Conservation (phyloP, 108 stramenopile species). For the Bacterosira constricta region DNA sequence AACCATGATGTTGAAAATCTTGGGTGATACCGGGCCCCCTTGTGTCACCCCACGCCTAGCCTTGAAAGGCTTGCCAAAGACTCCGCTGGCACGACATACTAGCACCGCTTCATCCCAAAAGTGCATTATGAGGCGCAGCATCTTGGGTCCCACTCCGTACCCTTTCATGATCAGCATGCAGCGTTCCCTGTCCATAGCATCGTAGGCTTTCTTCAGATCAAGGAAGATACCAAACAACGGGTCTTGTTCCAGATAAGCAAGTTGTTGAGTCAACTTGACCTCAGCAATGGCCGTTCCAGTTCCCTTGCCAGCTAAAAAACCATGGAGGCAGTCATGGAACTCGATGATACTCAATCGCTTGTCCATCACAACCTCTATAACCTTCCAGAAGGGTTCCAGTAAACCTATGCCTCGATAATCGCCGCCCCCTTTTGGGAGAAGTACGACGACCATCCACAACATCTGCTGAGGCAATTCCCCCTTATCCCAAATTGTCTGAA, state of each 20-base stretch:
- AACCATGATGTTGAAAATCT: slow-evolving; percentile 37
- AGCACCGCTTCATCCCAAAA: slow-evolving; percentile 10
- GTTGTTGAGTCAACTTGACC: slow-evolving; percentile 17
- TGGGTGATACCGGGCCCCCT: slow-evolving; percentile 28
- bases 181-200: slow-evolving; percentile 22
- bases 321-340: slow-evolving; percentile 9
- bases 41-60: slow-evolving; percentile 38
- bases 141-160: slow-evolving; percentile 19
- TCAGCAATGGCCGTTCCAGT: slow-evolving; percentile 20
- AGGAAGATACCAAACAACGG: slow-evolving; percentile 18
- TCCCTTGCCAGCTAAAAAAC: not conserved
- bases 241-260: slow-evolving; percentile 1
- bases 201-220: slow-evolving; percentile 23
- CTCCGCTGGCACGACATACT: slow-evolving; percentile 9
- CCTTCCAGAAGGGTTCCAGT: slow-evolving; percentile 24
- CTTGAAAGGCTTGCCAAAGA: slow-evolving; percentile 14
- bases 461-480: slow-evolving; percentile 17
- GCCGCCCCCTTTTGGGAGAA: slow-evolving; percentile 31
- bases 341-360: not conserved
- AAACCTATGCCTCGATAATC: slow-evolving; percentile 14
- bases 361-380: slow-evolving; percentile 3
- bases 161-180: slow-evolving; percentile 8
- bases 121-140: slow-evolving; percentile 5
- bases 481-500: slow-evolving; percentile 2
- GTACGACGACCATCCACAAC: slow-evolving; percentile 11